Evolutionary conservation across 164 flowering plant genomes (phyloP).

Genomic region (Paratinospora sagittata): DNA sequence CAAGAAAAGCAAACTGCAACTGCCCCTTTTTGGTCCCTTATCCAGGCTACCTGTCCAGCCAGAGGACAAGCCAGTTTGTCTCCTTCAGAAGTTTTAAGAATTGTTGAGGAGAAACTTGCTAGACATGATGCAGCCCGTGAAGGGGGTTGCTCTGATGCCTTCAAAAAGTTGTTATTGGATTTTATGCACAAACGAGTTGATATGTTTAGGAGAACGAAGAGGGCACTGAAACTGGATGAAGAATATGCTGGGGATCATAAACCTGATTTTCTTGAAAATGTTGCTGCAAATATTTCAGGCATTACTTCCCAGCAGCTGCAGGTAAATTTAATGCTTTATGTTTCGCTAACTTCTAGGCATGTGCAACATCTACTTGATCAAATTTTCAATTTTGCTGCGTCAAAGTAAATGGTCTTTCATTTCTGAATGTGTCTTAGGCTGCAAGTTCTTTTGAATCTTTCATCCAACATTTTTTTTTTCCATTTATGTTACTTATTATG

Average conservation of each 20-base stretch:
- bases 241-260: slow-evolving; percentile 16
- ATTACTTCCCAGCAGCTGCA: slow-evolving; percentile 60
- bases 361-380: neutral
- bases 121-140: slow-evolving; percentile 30
- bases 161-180: slow-evolving; percentile 30
- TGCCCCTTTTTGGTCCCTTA: neutral
- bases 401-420: neutral
- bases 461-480: too few relatives aligned
- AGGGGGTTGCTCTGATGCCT: slow-evolving; percentile 50
- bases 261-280: slow-evolving; percentile 19
- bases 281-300: slow-evolving; percentile 54
- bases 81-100: slow-evolving; percentile 34
- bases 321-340: slow-evolving; percentile 32
- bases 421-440: neutral
- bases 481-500: neutral
- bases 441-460: neutral
- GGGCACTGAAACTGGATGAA: slow-evolving; percentile 28
- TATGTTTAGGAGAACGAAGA: slow-evolving; percentile 21
- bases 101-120: slow-evolving; percentile 30
- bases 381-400: too few relatives aligned
- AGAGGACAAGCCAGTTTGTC: slow-evolving; percentile 31
- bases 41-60: slow-evolving; percentile 82
- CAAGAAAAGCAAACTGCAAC: neutral
- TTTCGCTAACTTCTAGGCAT: neutral
- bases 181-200: slow-evolving; percentile 32